Evolutionary conservation across 192 early-diverging fungal genomes (phyloP), one percentile per base, ranked within the genome.

Genomic region (Podochytrium sp.): DNA sequence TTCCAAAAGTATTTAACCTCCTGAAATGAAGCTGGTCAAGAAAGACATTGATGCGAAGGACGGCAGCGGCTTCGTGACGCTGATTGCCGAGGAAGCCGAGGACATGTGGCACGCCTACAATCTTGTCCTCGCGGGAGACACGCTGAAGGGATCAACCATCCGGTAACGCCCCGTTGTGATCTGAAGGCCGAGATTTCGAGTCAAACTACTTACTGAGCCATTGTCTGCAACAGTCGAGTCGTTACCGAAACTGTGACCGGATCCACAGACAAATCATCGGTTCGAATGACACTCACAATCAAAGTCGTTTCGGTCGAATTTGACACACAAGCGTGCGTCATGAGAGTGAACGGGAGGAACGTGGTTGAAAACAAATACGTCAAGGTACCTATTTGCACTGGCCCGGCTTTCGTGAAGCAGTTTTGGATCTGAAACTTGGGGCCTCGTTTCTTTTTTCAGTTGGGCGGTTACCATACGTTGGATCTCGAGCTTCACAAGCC

Each of bases 91-190:
- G 74, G 93, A 98, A 71, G 78, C 90, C 56, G 96, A 99, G 69
- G 98, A 99, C 80, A 95, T 99, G 93, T 99, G 98, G 96, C 66
- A 69, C 29, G 70, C 74, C 4, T 96, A 96, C 84, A 81, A 83
- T 50, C 68, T 88, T 29, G 91, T 99, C 61, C 83, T 90, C 34
- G 84, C 90, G 67, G 92, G 91, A 61, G 98, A 99, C 87, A 82
- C 85, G 65, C 86, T 99, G 52, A 86, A 91, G 75, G 93, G 94
- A 12, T 89, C 93, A 7, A 96, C 96, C 18, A 86, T 97, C 72
- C 78, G 93, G 91, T 92, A 83, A n/a, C n/a, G n/a, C n/a, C n/a
- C n/a, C 18, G 2, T 23, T 2, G 25, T 25, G 1, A 14, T 47
- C 30, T 70, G 53, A 37, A 2, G 12, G 49, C 33, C 68, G 33